phyloP scores from a whole-genome alignment of 2,329 filamentous ascomycete genomes.

The Sporothrix curviconia region DNA sequence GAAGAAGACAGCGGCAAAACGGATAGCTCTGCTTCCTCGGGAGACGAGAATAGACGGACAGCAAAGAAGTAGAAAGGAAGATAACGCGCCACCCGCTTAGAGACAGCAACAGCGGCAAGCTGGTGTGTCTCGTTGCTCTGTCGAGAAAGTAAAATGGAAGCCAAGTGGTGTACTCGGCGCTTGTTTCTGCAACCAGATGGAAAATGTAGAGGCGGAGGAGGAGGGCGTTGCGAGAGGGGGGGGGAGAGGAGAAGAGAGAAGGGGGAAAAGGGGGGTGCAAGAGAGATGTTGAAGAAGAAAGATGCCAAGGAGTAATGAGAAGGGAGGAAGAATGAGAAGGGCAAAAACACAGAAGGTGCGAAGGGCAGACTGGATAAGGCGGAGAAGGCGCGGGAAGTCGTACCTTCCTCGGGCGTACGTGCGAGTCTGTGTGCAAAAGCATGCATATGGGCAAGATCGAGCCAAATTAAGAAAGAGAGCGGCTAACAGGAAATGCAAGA shows the following conservation, averaged over 20 bases:
- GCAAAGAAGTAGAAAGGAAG: neutral
- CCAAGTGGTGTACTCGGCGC: slow-evolving; percentile 27
- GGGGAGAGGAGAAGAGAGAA: neutral
- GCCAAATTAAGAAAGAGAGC: slow-evolving; percentile 13
- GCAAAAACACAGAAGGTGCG: slow-evolving; percentile 3
- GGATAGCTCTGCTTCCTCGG: neutral
- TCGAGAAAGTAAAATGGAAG: slow-evolving; percentile 8
- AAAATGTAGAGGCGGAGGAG: slow-evolving; percentile 17
- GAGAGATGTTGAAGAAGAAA: too few relatives aligned
- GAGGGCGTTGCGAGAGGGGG: slow-evolving; percentile 7
- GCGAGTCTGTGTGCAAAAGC: neutral
- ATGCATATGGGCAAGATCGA: slow-evolving; percentile 8
- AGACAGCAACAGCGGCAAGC: slow-evolving; percentile 16
- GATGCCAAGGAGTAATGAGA: slow-evolving; percentile 8
- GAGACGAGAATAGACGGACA: slow-evolving; percentile 1
- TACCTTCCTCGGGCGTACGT: slow-evolving; percentile 4
- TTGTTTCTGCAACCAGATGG: slow-evolving; percentile 28
- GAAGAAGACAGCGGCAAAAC: slow-evolving; percentile 10
- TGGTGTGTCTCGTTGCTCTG: neutral
- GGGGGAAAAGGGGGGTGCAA: neutral
- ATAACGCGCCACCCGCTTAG: slow-evolving; percentile 23
- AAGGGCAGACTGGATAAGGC: neutral
- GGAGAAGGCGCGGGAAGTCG: slow-evolving; percentile 6
- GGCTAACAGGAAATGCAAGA: slow-evolving; percentile 9
- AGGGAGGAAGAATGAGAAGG: slow-evolving; percentile 7